Conservation (phyloP, 352 stramenopile species). For the Phytopythium sindhum region DNA sequence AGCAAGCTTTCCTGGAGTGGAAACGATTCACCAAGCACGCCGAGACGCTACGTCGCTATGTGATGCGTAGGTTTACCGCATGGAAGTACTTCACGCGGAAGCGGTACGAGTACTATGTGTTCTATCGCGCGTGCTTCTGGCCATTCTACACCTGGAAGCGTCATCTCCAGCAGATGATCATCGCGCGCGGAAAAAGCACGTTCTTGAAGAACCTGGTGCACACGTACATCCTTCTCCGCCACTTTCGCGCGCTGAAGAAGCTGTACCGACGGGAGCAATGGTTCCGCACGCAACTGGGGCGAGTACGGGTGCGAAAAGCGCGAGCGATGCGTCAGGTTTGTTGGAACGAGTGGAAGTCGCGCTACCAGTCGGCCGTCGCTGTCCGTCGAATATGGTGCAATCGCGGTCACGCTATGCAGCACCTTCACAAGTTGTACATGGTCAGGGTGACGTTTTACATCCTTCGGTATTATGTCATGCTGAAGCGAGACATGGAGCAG, state of each 20-base stretch:
- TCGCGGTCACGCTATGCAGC: slow-evolving; percentile 51
- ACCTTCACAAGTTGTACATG: slow-evolving; percentile 59
- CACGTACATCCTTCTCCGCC: slow-evolving; percentile 53
- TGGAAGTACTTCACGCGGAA: slow-evolving; percentile 59
- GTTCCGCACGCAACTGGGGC: slow-evolving; percentile 23
- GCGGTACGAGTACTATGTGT: slow-evolving; percentile 42
- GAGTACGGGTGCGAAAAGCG: slow-evolving; percentile 23
- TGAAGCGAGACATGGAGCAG: slow-evolving; percentile 43
- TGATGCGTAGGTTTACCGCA: slow-evolving; percentile 59
- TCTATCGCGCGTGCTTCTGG: slow-evolving; percentile 71
- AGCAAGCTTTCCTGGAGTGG: slow-evolving; percentile 50
- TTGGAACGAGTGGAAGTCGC: slow-evolving; percentile 34
- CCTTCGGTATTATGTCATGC: slow-evolving; percentile 56
- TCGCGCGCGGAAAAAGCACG: slow-evolving; percentile 50
- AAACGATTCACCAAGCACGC: slow-evolving; percentile 37
- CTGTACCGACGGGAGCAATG: slow-evolving; percentile 27
- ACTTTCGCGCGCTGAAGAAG: slow-evolving; percentile 49
- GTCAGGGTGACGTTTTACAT: slow-evolving; percentile 50
- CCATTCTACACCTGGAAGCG: slow-evolving; percentile 83
- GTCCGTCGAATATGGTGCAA: slow-evolving; percentile 42
- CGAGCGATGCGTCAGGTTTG: slow-evolving; percentile 16
- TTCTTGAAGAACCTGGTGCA: slow-evolving; percentile 53
- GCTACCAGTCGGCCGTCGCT: slow-evolving; percentile 11
- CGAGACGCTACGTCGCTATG: slow-evolving; percentile 26
- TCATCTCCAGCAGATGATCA: slow-evolving; percentile 61